Percentiles rank a stretch among this genome's conserved stretches.
Evolutionary conservation across 2,329 filamentous ascomycete genomes (phyloP).

Genomic region (Truncatella angustata): DNA sequence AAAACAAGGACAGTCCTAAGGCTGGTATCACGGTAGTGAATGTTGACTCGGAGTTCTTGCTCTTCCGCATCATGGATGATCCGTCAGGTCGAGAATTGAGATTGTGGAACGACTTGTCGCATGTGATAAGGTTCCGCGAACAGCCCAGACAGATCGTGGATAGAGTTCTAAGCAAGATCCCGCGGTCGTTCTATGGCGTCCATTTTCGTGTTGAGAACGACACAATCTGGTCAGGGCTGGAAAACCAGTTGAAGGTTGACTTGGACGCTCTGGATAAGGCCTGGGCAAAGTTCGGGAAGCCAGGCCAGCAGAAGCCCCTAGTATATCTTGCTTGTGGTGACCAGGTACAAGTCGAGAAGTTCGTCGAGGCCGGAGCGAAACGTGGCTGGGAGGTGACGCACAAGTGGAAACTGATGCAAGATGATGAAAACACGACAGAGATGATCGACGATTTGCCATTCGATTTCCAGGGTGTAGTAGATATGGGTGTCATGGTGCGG

Average conservation of each 20-base stretch:
- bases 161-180: background rate
- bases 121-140: background rate
- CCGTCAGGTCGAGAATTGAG: background rate
- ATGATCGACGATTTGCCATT: background rate
- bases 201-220: constrained; percentile 1
- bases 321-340: background rate
- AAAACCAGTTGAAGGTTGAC: background rate
- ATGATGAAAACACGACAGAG: background rate
- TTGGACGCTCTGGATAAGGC: background rate
- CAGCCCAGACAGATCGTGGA: background rate
- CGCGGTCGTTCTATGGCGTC: background rate
- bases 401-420: background rate
- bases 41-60: background rate
- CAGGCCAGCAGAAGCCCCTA: background rate
- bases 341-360: constrained; percentile 3
- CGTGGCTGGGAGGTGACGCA: constrained; percentile 3
- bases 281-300: background rate
- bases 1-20: background rate
- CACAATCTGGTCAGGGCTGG: background rate
- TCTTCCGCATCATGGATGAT: background rate
- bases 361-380: background rate
- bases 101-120: constrained; percentile 1
- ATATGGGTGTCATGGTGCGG: background rate
- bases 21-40: background rate
- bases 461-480: constrained; percentile 2